Conservation (phyloP, 768 basidiomycete species). For the Mycena maculata region DNA sequence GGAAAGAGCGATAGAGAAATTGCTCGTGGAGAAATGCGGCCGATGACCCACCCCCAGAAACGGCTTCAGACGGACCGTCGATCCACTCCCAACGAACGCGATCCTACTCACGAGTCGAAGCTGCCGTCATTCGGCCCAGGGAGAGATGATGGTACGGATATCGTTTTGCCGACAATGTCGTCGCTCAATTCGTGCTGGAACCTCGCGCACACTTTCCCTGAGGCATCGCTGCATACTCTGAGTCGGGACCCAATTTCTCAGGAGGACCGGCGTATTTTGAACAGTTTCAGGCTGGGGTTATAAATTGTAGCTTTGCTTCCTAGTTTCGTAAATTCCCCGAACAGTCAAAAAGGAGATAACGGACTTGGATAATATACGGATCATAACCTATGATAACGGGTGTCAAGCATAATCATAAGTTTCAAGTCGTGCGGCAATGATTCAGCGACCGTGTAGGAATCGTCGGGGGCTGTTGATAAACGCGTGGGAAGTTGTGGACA, state of each 20-base stretch:
- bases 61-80: not conserved
- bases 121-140: constrained; percentile 17
- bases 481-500: too few relatives aligned
- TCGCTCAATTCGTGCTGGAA: not conserved
- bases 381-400: too few relatives aligned
- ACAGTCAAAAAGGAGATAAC: too few relatives aligned
- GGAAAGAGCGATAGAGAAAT: not conserved
- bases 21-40: not conserved
- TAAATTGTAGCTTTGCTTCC: not conserved
- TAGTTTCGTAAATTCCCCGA: too few relatives aligned
- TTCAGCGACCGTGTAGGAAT: too few relatives aligned
- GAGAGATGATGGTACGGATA: not conserved
- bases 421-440: too few relatives aligned
- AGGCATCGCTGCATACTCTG: not conserved
- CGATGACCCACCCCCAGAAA: not conserved
- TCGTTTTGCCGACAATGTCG: constrained; percentile 15
- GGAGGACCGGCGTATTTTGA: constrained; percentile 29
- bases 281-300: constrained; percentile 23
- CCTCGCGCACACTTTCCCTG: not conserved
- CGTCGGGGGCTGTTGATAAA: too few relatives aligned
- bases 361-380: too few relatives aligned
- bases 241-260: constrained; percentile 1
- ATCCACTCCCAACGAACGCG: not conserved
- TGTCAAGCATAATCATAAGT: too few relatives aligned
- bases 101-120: not conserved